Percentiles rank a stretch among this genome's conserved stretches.
Evolutionary conservation across 495 filamentous ascomycete genomes (phyloP).

Genomic region (Penicillium crystallinum): DNA sequence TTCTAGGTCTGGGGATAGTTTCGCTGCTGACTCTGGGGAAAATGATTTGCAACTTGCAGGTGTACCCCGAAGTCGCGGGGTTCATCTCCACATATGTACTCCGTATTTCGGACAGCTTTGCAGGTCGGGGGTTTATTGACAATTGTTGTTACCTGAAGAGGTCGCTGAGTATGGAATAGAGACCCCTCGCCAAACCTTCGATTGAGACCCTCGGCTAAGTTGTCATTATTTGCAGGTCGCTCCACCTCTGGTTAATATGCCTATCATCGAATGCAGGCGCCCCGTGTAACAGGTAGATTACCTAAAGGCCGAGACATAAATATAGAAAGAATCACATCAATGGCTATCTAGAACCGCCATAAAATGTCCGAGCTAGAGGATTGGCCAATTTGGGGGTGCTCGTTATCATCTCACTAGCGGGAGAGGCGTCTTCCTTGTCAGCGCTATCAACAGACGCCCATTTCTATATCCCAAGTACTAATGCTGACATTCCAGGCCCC

Average conservation of each 20-base stretch:
- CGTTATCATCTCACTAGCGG: conserved; percentile 14
- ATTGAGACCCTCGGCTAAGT: not conserved
- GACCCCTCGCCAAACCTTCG: not conserved
- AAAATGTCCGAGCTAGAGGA: not conserved
- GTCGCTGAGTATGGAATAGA: not conserved
- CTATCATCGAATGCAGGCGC: not conserved
- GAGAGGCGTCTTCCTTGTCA: conserved; percentile 20
- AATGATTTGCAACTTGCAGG: conserved; percentile 10
- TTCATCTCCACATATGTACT: not conserved
- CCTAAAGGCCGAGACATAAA: not conserved
- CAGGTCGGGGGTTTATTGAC: not conserved
- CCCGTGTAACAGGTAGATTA: not conserved
- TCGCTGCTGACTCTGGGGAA: not conserved
- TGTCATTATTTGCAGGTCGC: not conserved
- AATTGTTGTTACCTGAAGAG: not conserved
- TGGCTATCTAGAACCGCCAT: not conserved
- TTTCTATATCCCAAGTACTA: not conserved
- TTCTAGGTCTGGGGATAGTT: not conserved
- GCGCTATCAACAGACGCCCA: conserved; percentile 10
- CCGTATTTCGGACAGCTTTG: too few relatives aligned
- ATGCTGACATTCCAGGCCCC: not conserved
- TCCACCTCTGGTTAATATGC: not conserved
- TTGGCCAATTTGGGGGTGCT: not conserved
- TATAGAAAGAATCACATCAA: not conserved
- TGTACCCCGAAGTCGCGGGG: conserved; percentile 8